These are phyloP conservation scores for Candida maesae DNA, from an alignment of 805 yeast species.

Conservation along the genomic window DNA sequence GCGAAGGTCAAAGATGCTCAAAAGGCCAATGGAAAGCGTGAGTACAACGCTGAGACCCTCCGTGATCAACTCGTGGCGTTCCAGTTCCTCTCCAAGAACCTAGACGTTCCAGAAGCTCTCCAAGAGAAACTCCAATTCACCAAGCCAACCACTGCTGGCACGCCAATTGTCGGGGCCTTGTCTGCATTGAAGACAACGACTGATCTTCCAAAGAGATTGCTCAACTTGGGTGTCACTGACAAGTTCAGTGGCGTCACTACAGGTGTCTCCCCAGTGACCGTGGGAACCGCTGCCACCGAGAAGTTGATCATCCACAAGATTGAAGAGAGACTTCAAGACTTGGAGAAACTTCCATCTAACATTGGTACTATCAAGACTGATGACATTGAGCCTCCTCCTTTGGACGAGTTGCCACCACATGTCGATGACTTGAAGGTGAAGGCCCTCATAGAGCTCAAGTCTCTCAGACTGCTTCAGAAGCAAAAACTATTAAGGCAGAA, in stretches of 20 bases:
- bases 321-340: slow-evolving; percentile 51
- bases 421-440: slow-evolving; percentile 59
- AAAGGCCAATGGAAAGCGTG: slow-evolving; percentile 17
- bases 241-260: slow-evolving; percentile 28
- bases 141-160: background rate
- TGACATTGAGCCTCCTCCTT: slow-evolving; percentile 39
- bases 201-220: slow-evolving; percentile 30
- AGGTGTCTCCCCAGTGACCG: slow-evolving; percentile 34
- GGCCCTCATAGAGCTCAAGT: slow-evolving; percentile 66
- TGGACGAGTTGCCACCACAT: slow-evolving; percentile 42
- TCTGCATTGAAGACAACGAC: slow-evolving; percentile 25
- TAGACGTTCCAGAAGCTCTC: slow-evolving; percentile 56
- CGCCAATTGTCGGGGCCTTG: background rate
- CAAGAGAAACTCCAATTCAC: slow-evolving; percentile 35
- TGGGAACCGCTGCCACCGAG: slow-evolving; percentile 46
- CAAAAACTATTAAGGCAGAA: slow-evolving; percentile 69
- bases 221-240: slow-evolving; percentile 29
- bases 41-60: slow-evolving; percentile 44
- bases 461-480: slow-evolving; percentile 58
- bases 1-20: slow-evolving; percentile 26
- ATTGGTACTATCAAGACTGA: slow-evolving; percentile 53
- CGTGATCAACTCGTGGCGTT: slow-evolving; percentile 59
- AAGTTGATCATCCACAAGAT: slow-evolving; percentile 49
- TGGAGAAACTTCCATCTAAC: slow-evolving; percentile 67
- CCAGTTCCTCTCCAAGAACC: slow-evolving; percentile 60